These are phyloP conservation scores for Hericium coralloides DNA, from an alignment of 768 basidiomycete species.

Conservation along the genomic window DNA sequence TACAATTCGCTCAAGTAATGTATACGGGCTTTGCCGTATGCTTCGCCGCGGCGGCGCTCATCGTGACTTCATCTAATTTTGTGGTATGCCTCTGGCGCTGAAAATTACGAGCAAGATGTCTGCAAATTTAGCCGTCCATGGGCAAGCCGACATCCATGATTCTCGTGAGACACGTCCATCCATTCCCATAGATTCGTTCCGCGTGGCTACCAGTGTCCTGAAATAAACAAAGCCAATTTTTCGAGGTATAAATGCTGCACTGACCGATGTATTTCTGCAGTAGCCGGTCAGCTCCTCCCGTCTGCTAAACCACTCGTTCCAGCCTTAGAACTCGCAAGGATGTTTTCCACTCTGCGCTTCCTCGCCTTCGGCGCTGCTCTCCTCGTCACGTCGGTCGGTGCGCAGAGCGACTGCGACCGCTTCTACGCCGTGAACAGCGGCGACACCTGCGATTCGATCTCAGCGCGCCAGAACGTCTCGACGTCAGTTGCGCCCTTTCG, in stretches of 20 bases:
- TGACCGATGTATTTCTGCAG: not conserved
- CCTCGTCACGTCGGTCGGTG: not conserved
- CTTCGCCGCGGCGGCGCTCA: too few relatives aligned
- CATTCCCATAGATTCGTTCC: too few relatives aligned
- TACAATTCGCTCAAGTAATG: too few relatives aligned
- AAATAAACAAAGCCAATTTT: not conserved
- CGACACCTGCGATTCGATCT: constrained; percentile 64
- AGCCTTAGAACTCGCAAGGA: not conserved
- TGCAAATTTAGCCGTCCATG: too few relatives aligned
- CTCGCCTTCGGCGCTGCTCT: not conserved
- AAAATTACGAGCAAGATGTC: too few relatives aligned
- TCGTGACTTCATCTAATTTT: too few relatives aligned
- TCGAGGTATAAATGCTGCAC: not conserved
- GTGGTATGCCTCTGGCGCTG: too few relatives aligned
- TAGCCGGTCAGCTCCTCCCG: not conserved
- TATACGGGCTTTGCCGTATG: too few relatives aligned
- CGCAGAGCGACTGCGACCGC: constrained; percentile 38
- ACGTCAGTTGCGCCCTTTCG: constrained; percentile 33
- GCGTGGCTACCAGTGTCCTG: not conserved
- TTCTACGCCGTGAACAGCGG: constrained; percentile 46
- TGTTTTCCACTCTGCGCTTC: not conserved
- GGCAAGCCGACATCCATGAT: too few relatives aligned
- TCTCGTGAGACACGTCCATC: too few relatives aligned
- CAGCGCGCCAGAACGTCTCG: constrained; percentile 48
- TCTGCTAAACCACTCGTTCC: not conserved